phyloP scores from a whole-genome alignment of 352 stramenopile species.

The Phytophthora fragariaefolia region DNA sequence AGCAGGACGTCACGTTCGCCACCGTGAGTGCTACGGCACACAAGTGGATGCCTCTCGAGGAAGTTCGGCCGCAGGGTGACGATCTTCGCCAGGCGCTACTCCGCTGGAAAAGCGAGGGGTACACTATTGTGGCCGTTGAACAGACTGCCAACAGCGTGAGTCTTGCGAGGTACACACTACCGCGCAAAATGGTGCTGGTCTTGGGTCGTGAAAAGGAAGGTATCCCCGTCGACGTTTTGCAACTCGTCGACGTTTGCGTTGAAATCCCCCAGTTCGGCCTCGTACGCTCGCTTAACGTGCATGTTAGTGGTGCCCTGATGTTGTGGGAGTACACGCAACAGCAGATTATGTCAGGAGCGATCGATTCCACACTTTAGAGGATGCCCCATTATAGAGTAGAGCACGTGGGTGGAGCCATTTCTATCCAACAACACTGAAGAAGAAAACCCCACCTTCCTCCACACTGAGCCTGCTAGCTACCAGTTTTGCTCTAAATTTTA shows the following conservation, averaged over 20 bases:
- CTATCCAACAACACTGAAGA: too few species aligned
- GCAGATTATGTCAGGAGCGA: slow-evolving; percentile 45
- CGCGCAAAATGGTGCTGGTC: slow-evolving; percentile 93
- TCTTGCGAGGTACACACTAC: slow-evolving; percentile 86
- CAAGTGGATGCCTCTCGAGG: slow-evolving; percentile 95
- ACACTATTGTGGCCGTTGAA: slow-evolving; percentile 94
- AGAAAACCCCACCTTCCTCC: too few species aligned
- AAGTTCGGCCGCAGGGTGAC: slow-evolving; percentile 69
- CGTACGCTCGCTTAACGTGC: slow-evolving; percentile 97
- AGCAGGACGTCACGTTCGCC: slow-evolving; percentile 91
- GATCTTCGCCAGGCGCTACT: slow-evolving; percentile 45
- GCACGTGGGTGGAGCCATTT: too few species aligned
- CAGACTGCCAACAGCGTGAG: slow-evolving; percentile 94
- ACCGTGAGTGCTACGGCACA: slow-evolving; percentile 92
- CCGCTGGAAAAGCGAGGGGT: slow-evolving; percentile 89
- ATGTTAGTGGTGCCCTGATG: slow-evolving; percentile 95
- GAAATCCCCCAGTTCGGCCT: slow-evolving; percentile 98
- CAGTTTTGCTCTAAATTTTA: too few species aligned
- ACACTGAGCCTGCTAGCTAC: too few species aligned
- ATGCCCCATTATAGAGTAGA: too few species aligned
- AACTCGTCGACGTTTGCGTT: slow-evolving; percentile 95
- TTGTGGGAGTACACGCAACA: slow-evolving; percentile 98
- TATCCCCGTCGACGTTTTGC: slow-evolving; percentile 95
- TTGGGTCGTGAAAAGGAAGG: slow-evolving; percentile 97
- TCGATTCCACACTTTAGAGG: slow-evolving; percentile 28